Conservation (phyloP, 2,329 filamentous ascomycete species). For the Talaromyces pinophilus region DNA sequence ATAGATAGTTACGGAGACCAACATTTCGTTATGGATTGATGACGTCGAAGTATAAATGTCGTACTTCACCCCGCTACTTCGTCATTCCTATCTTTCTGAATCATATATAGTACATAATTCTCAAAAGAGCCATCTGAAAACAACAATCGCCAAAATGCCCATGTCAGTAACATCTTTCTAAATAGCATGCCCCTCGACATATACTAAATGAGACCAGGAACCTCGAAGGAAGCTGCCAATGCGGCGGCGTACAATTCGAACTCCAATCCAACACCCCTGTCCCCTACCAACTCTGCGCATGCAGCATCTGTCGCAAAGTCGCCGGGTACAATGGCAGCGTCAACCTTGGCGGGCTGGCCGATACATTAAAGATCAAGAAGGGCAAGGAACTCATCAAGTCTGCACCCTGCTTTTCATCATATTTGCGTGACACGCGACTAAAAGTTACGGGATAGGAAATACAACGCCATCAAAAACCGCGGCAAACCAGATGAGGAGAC, state of each 20-base stretch:
- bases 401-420: conserved; percentile 8
- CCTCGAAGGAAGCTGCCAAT: conserved; percentile 54
- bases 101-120: background rate
- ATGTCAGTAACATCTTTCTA: conserved; percentile 28
- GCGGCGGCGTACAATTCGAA: conserved; percentile 50
- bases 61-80: background rate
- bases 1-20: background rate
- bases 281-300: conserved; percentile 53
- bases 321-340: conserved; percentile 49
- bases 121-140: background rate
- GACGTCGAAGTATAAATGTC: conserved; percentile 16
- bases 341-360: conserved; percentile 50
- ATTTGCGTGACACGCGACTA: no score
- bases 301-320: conserved; percentile 53
- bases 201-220: conserved; percentile 35
- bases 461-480: conserved; percentile 47
- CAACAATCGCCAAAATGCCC: conserved; percentile 25
- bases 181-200: background rate
- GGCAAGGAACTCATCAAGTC: conserved; percentile 50
- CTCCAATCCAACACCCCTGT: conserved; percentile 50
- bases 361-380: conserved; percentile 45
- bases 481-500: conserved; percentile 42
- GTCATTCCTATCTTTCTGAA: background rate
- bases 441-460: conserved; percentile 40
- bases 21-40: background rate